These are phyloP conservation scores for Groenewaldozyma tartarivorans DNA, from an alignment of 805 yeast genomes.

Conservation along the genomic window DNA sequence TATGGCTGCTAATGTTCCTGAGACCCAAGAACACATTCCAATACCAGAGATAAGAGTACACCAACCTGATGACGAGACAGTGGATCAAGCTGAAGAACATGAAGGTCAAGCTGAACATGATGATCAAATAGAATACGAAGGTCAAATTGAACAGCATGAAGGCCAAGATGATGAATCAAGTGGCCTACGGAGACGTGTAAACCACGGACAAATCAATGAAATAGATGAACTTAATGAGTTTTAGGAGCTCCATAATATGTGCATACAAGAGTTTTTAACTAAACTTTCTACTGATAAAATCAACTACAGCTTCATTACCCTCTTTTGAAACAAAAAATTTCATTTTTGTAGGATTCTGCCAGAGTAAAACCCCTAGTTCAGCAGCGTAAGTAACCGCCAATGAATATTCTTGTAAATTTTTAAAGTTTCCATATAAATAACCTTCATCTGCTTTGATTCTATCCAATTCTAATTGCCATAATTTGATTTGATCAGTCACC, in stretches of 20 bases:
- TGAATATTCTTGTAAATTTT: conserved; percentile 66
- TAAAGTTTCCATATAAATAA: conserved; percentile 77
- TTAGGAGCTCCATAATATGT: too few relatives aligned
- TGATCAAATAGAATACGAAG: too few relatives aligned
- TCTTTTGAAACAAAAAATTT: conserved; percentile 81
- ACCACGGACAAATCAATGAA: too few relatives aligned
- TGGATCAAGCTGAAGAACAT: too few relatives aligned
- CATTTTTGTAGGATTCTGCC: conserved; percentile 65
- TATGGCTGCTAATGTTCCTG: background rate
- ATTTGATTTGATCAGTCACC: conserved; percentile 88
- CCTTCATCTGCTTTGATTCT: conserved; percentile 84
- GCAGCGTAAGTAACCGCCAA: conserved; percentile 66
- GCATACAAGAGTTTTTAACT: background rate
- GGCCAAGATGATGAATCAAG: too few relatives aligned
- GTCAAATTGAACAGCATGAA: too few relatives aligned
- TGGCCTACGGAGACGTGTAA: too few relatives aligned
- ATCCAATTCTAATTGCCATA: conserved; percentile 95
- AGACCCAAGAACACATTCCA: too few relatives aligned
- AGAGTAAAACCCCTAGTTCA: conserved; percentile 84
- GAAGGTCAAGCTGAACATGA: too few relatives aligned
- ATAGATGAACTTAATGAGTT: too few relatives aligned
- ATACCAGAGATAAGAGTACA: too few relatives aligned
- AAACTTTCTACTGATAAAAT: conserved; percentile 59
- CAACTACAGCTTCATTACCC: conserved; percentile 85
- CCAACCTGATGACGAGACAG: too few relatives aligned